Evolutionary conservation across 2,329 filamentous ascomycete genomes (phyloP).

Genomic region (Diaporthe sp.): DNA sequence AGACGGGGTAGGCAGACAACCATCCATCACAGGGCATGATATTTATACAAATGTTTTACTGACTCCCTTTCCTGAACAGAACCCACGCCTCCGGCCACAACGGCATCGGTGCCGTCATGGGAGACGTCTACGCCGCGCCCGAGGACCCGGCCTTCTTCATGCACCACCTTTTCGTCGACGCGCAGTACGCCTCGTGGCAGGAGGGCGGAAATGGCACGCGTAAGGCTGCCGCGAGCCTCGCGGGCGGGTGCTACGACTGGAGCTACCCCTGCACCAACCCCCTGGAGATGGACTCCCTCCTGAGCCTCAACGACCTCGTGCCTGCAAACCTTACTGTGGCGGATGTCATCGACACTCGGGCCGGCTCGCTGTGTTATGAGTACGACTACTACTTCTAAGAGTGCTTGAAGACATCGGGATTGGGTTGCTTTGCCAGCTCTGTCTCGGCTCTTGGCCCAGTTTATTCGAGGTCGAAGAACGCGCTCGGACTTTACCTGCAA

Average conservation of each 20-base stretch:
- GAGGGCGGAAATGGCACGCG: not conserved
- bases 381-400: constrained; percentile 24
- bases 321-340: not conserved
- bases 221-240: not conserved
- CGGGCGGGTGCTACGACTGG: constrained; percentile 16
- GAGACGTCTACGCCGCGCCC: constrained; percentile 1
- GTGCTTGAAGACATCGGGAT: too few relatives aligned
- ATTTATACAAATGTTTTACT: not conserved
- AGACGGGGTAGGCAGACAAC: not conserved
- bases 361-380: constrained; percentile 9
- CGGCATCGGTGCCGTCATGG: constrained; percentile 27
- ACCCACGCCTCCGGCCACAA: constrained; percentile 27
- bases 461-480: too few relatives aligned
- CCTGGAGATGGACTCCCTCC: not conserved
- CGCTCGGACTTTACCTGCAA: not conserved
- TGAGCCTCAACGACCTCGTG: constrained; percentile 24
- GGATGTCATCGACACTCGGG: constrained; percentile 15
- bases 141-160: constrained; percentile 27
- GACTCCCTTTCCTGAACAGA: not conserved
- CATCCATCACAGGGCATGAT: not conserved
- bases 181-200: constrained; percentile 21
- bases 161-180: constrained; percentile 27
- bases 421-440: too few relatives aligned
- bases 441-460: not conserved
- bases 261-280: constrained; percentile 10